Evolutionary conservation across 2,329 filamentous ascomycete genomes (phyloP), one percentile per base, ranked within the genome.

Genomic region (Domatiomyces globalis): DNA sequence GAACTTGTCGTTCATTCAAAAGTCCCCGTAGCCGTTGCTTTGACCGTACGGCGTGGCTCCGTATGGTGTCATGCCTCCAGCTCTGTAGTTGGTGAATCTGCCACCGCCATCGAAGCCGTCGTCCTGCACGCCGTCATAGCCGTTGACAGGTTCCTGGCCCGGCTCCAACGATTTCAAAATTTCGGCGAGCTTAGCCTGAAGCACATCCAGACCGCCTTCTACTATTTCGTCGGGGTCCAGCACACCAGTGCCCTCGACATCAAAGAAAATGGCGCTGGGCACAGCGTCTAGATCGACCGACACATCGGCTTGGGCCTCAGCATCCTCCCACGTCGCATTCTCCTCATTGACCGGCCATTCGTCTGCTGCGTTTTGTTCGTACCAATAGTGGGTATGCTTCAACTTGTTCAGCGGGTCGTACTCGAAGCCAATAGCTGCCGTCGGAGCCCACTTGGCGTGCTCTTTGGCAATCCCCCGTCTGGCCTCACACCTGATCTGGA

Each of bases 391-490:
- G 51, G 92, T 76, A 69, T 98, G 92, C 59, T 83, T 80, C 58
- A 98, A 73, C 71, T 94, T 95, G 72, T 98, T 98, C 68, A 94
- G 85, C 54, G 92, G 92, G 66, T 98, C 92, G 68, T 98, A 98
- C 69, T 98, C 92, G 66, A 98, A 98, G 20, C 87, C 89, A 43
- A 98, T 83, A 2, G 92, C 92, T 43, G 88, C 79, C 36, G 86
- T 90, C 1, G 92, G 89, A 63, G 87, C 85, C 92, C 92, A 98
- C 69, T 98, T 98, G 8, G 92, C 87, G 69, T 98, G 92, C 68
- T 98, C 92, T 74, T 98, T 98, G 39, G 90, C 89, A 58, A 96
- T 96, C 1, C 92, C 92, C 76, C 96, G 96, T 76, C 95, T 95
- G 48, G 90, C 92, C 58, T 95, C 85, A 65, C 90, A 96, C 55